Evolutionary conservation across 371 early-diverging fungal species (phyloP), one percentile per base, ranked within the genome.

Genomic region (Nematocida sp.): DNA sequence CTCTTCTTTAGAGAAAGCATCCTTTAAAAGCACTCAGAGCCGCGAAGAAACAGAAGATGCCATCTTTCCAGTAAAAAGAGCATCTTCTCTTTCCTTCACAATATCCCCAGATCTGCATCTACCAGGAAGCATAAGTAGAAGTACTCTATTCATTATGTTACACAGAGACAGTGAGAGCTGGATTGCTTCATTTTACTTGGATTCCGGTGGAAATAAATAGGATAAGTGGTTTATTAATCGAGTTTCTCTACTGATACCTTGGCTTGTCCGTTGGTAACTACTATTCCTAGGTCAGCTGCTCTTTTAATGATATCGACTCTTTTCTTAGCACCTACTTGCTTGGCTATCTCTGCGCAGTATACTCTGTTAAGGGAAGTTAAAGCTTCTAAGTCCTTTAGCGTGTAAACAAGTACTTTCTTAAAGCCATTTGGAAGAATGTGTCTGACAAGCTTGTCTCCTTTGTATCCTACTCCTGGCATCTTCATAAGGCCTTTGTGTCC

Each of bases 321-420:
- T 87, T 95, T 97, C 87, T 89, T 90, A 86, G 95, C 90, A 64
- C 91, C 90, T 79, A 98, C 93, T 86, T 89, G 89, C 89, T 92
- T 92, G 84, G 93, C 95, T 77, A 99, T 92, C 87, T 95, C 97
- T 81, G 94, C 99, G 78, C 95, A 93, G 86, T 90, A 99, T 84
- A 89, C 88, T 83, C 92, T 80, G 92, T 97, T 98, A 88, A 93
- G 93, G 91, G 94, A 93, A 86, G 92, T 87, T 76, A 99, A 88
- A 51, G 94, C 85, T 84, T 95, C 91, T 80, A 99, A 88, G 81
- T 99, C 99, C 82, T 87, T 84, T 77, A 90, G 87, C 89, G 95
- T 96, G 85, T 87, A 85, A 84, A 99, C 89, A 36, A 91, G 84
- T 86, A 94, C 92, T 88, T 94, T 93, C 86, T 91, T 92, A 91